Conservation (phyloP, 768 basidiomycete genomes). For the Clitopilus hobsonii region DNA sequence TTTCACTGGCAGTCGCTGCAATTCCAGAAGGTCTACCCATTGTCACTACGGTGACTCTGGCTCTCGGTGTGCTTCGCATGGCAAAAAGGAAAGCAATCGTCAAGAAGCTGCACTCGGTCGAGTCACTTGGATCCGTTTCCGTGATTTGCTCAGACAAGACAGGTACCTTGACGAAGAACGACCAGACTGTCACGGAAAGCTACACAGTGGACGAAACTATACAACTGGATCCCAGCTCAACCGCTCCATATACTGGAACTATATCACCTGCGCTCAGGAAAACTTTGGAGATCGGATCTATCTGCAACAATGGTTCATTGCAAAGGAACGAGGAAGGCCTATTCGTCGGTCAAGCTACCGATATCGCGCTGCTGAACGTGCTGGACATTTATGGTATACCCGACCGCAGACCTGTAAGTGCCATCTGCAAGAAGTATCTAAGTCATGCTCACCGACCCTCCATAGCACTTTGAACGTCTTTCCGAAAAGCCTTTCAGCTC, state of each 20-base stretch:
- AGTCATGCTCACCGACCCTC: not conserved
- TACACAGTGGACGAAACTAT: conserved; percentile 85
- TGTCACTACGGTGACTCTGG: conserved; percentile 95
- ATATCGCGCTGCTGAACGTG: conserved; percentile 86
- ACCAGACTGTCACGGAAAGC: conserved; percentile 88
- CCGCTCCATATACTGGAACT: conserved; percentile 25
- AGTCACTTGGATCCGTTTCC: conserved; percentile 90
- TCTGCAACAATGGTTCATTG: conserved; percentile 85
- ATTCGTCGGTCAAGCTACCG: conserved; percentile 86
- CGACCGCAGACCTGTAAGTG: conserved; percentile 68
- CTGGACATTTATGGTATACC: conserved; percentile 58
- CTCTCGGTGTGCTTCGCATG: conserved; percentile 92
- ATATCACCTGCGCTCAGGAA: conserved; percentile 68
- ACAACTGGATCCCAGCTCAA: conserved; percentile 52
- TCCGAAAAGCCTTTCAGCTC: conserved; percentile 90
- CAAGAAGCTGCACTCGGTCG: conserved; percentile 94
- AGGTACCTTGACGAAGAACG: conserved; percentile 93
- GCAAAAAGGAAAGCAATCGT: conserved; percentile 93
- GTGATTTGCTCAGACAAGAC: conserved; percentile 99
- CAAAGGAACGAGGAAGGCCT: conserved; percentile 62
- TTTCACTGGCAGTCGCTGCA: conserved; percentile 96
- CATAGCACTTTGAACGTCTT: conserved; percentile 62
- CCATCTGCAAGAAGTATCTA: not conserved
- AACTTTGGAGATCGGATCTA: conserved; percentile 73
- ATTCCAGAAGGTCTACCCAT: conserved; percentile 97